A percentile compares a stretch with the other conserved stretches of the same genome.
phyloP scores from a whole-genome alignment of 2,329 filamentous ascomycete genomes.

The Aureobasidium uvarum region DNA sequence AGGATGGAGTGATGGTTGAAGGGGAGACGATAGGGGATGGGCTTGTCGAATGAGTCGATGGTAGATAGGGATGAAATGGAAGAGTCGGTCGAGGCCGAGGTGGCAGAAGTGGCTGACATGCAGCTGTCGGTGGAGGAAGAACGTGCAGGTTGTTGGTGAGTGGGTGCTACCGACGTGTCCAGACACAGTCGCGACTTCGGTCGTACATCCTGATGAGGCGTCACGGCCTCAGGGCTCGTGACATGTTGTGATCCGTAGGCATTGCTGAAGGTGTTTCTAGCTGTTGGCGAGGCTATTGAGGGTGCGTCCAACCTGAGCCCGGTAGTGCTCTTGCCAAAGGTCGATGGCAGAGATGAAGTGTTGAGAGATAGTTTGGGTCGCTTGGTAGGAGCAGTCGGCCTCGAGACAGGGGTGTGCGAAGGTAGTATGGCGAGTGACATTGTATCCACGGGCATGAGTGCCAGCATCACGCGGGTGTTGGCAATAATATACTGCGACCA shows the following conservation, averaged over 20 bases:
- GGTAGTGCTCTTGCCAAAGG: slow-evolving; percentile 56
- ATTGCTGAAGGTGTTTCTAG: slow-evolving; percentile 62
- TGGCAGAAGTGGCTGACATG: slow-evolving; percentile 27
- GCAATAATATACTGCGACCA: slow-evolving; percentile 7
- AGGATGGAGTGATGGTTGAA: slow-evolving; percentile 50
- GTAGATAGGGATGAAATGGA: slow-evolving; percentile 40
- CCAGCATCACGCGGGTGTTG: slow-evolving; percentile 35
- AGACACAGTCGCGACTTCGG: slow-evolving; percentile 18
- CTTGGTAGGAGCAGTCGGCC: slow-evolving; percentile 35
- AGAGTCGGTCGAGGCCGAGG: slow-evolving; percentile 41
- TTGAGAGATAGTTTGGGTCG: slow-evolving; percentile 62
- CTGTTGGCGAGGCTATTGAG: slow-evolving; percentile 59
- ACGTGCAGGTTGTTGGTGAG: slow-evolving; percentile 14
- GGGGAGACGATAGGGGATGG: slow-evolving; percentile 48
- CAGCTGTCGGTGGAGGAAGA: slow-evolving; percentile 25
- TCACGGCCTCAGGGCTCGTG: slow-evolving; percentile 20
- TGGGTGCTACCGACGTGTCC: slow-evolving; percentile 14
- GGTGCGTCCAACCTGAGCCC: slow-evolving; percentile 55
- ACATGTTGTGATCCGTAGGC: slow-evolving; percentile 43
- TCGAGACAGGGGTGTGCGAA: slow-evolving; percentile 16
- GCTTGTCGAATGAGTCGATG: slow-evolving; percentile 38
- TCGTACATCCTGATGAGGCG: slow-evolving; percentile 8
- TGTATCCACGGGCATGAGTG: slow-evolving; percentile 35
- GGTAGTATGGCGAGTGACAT: slow-evolving; percentile 47
- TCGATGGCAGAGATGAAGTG: slow-evolving; percentile 49